phyloP scores from a whole-genome alignment of 1,284 basidiomycete genomes.

The Malassezia brasiliensis region DNA sequence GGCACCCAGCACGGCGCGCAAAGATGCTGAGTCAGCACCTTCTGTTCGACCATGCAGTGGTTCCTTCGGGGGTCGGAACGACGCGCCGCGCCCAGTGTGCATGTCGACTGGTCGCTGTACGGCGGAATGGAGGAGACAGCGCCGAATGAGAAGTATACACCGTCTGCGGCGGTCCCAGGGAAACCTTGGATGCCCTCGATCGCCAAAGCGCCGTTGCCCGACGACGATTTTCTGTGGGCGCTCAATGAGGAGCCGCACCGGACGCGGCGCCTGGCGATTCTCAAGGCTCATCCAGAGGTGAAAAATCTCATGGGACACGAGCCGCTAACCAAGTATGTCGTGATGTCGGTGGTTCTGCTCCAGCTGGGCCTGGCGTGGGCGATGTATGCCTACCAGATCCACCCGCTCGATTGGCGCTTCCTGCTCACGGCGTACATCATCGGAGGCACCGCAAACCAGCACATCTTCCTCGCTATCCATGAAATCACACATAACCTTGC shows the following conservation, averaged over 20 bases:
- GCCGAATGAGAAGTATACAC: slow-evolving; percentile 14
- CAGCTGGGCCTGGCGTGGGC: slow-evolving; percentile 62
- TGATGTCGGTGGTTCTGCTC: slow-evolving; percentile 64
- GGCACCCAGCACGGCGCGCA: too few species aligned
- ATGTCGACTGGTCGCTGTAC: slow-evolving; percentile 46
- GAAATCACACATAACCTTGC: slow-evolving; percentile 97
- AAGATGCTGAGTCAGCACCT: neutral
- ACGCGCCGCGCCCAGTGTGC: slow-evolving; percentile 22
- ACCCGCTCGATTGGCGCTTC: slow-evolving; percentile 64
- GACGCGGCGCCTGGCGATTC: slow-evolving; percentile 71
- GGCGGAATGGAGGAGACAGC: slow-evolving; percentile 35
- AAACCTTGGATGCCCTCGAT: slow-evolving; percentile 42
- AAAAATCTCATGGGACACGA: slow-evolving; percentile 91
- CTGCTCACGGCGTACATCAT: slow-evolving; percentile 70
- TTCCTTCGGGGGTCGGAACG: too few species aligned
- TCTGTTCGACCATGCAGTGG: neutral
- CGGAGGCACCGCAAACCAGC: slow-evolving; percentile 92
- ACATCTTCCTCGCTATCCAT: slow-evolving; percentile 92
- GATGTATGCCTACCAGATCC: slow-evolving; percentile 35
- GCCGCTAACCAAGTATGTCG: slow-evolving; percentile 77
- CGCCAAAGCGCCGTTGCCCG: slow-evolving; percentile 28
- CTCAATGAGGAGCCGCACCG: slow-evolving; percentile 97
- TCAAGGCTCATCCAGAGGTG: slow-evolving; percentile 89
- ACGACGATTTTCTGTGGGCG: slow-evolving; percentile 62
- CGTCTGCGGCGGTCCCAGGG: slow-evolving; percentile 1